Conservation (phyloP, 2,329 filamentous ascomycete genomes). For the Akanthomyces dipterigenus region DNA sequence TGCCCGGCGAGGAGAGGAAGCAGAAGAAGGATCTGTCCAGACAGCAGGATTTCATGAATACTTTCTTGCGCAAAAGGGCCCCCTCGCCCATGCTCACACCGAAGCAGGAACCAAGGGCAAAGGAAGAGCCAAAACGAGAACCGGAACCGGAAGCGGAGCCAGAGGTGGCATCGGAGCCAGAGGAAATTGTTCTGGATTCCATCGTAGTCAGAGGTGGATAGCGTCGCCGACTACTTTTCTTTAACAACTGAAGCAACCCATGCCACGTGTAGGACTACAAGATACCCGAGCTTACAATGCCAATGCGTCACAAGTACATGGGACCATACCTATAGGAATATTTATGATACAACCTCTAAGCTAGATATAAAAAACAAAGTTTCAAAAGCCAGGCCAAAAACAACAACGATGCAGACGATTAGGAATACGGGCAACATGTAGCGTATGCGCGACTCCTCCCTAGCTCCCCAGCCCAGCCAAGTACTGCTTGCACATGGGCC, state of each 20-base stretch:
- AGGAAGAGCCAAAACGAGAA: neutral
- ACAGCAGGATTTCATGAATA: slow-evolving; percentile 45
- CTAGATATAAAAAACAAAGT: slow-evolving; percentile 21
- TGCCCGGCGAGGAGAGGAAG: slow-evolving; percentile 29
- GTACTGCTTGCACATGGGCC: neutral
- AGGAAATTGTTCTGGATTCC: slow-evolving; percentile 12
- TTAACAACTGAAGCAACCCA: neutral
- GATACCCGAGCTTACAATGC: neutral
- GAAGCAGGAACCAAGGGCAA: neutral
- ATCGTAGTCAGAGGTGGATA: slow-evolving; percentile 17
- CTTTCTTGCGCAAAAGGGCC: slow-evolving; percentile 31
- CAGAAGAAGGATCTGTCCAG: slow-evolving; percentile 26
- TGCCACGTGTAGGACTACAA: neutral
- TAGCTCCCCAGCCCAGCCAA: neutral
- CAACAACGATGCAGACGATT: slow-evolving; percentile 2
- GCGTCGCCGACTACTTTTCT: neutral
- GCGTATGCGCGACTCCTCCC: neutral
- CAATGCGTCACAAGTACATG: neutral
- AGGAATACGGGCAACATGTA: neutral
- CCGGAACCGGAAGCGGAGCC: neutral
- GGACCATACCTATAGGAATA: slow-evolving; percentile 17
- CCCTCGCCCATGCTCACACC: neutral
- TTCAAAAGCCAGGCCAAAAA: slow-evolving; percentile 6
- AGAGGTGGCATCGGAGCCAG: neutral
- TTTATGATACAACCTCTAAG: slow-evolving; percentile 30